Base-by-base conservation (phyloP, 306 rosid species). In the Hippophae rhamnoides region DNA sequence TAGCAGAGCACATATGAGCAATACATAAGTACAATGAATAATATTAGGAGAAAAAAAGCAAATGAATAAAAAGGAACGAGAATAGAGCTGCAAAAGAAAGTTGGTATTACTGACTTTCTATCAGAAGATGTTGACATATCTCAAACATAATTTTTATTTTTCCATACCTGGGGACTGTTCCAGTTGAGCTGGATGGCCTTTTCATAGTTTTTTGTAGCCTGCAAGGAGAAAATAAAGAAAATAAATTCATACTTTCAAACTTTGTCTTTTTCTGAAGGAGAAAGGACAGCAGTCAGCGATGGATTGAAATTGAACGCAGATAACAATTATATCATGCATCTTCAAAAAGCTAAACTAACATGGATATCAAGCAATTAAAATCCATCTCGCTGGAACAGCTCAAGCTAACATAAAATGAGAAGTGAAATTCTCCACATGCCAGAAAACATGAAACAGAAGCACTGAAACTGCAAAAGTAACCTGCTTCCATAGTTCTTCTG, bases 401-500 rank as follows among this genome's bases (percentile, higher is more conserved):
- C 41, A 41, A 13, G 58, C 57, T 57, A 67, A 64, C 26, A 13
- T n/a, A 57, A 10, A 42, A 58, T 66, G 57, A 27, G 61, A 53
- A 63, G 57, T 48, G 10, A 6, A 52, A 40, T 57, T 38, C 27
- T 41, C 42, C 59, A 5, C 56, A 25, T 23, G 67, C 43, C 14
- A 50, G 13, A 54, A 52, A 54, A 47, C 65, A 66, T 62, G 53
- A 18, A 18, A 68, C 61, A 60, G 58, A 66, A 77, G 60, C 47
- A 59, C 61, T 40, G 38, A 48, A 54, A 43, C 43, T 41, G 13
- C 68, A 70, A 47, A 46, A 71, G 52, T 67, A 58, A 93, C 99
- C 99, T 88, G 90, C 76, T 93, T 88, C 99, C 99, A 93, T 31
- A 93, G 72, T 79, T 93, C 99, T 88, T 93, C 99, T 40, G 99